These are phyloP conservation scores for Umbilicaria muhlenbergii DNA, from an alignment of 495 filamentous ascomycete genomes.

Conservation along the genomic window DNA sequence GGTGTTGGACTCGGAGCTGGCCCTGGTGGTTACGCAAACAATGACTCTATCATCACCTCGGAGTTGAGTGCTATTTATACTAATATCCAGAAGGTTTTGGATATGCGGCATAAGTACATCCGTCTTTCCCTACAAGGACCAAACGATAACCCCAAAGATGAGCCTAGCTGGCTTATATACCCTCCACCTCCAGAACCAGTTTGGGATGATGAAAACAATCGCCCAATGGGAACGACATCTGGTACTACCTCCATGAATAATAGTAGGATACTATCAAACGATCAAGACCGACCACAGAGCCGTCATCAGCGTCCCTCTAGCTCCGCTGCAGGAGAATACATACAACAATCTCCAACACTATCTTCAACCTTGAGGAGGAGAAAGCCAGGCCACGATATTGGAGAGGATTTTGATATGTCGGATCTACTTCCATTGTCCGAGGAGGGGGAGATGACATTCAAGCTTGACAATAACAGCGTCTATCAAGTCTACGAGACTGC, in stretches of 20 bases:
- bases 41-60: conserved; percentile 55
- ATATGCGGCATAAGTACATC: conserved; percentile 82
- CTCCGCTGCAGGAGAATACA: conserved; percentile 5
- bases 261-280: conserved; percentile 30
- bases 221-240: conserved; percentile 15
- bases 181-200: conserved; percentile 79
- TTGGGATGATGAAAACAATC: conserved; percentile 60
- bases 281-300: conserved; percentile 3
- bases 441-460: conserved; percentile 51
- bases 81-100: conserved; percentile 69
- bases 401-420: conserved; percentile 74
- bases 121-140: conserved; percentile 67
- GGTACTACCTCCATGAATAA: conserved; percentile 35
- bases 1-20: conserved; percentile 33
- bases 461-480: conserved; percentile 67
- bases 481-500: conserved; percentile 73
- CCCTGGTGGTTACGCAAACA: conserved; percentile 31
- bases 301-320: background rate
- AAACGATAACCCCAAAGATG: conserved; percentile 74
- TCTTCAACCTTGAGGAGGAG: conserved; percentile 35
- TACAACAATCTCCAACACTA: conserved; percentile 6
- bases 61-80: conserved; percentile 75
- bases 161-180: conserved; percentile 73
- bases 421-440: conserved; percentile 59
- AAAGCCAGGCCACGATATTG: conserved; percentile 83